A percentile compares a stretch with the other conserved stretches of the same genome.
phyloP scores from a whole-genome alignment of 2,329 filamentous ascomycete species.

The Talaromyces pinophilus region DNA sequence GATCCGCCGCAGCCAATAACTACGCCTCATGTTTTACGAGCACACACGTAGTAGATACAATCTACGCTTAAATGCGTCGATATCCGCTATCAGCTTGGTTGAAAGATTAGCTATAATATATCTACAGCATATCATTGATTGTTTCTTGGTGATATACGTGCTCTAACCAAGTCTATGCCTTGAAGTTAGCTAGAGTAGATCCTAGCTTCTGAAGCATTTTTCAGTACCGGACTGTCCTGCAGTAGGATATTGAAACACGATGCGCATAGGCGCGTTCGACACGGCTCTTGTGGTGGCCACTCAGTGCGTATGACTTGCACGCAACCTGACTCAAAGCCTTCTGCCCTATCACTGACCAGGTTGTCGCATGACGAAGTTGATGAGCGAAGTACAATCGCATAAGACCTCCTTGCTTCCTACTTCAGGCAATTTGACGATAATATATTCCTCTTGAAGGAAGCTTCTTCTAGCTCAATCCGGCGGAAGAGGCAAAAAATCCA shows the following conservation, averaged over 20 bases:
- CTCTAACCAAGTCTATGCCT: neutral
- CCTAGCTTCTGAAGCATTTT: neutral
- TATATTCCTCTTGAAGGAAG: neutral
- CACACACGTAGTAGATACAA: too few relatives aligned
- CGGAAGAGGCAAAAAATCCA: conserved; percentile 34
- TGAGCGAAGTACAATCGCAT: neutral
- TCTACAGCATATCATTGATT: neutral
- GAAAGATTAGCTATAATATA: neutral
- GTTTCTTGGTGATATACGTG: neutral
- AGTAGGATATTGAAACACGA: neutral
- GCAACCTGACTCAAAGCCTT: neutral
- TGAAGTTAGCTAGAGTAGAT: neutral
- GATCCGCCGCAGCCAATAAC: neutral
- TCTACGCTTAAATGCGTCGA: too few relatives aligned
- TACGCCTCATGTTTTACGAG: too few relatives aligned
- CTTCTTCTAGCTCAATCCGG: conserved; percentile 33
- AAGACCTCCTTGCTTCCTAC: neutral
- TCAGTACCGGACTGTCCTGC: neutral
- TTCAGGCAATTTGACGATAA: neutral
- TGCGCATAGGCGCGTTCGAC: neutral
- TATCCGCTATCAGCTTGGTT: too few relatives aligned
- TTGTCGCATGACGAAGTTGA: neutral
- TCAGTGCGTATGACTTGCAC: neutral
- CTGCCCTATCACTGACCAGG: neutral
- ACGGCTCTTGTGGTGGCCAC: neutral